These are phyloP conservation scores for Pythium sp. DNA, from an alignment of 352 stramenopile species.

Conservation along the genomic window DNA sequence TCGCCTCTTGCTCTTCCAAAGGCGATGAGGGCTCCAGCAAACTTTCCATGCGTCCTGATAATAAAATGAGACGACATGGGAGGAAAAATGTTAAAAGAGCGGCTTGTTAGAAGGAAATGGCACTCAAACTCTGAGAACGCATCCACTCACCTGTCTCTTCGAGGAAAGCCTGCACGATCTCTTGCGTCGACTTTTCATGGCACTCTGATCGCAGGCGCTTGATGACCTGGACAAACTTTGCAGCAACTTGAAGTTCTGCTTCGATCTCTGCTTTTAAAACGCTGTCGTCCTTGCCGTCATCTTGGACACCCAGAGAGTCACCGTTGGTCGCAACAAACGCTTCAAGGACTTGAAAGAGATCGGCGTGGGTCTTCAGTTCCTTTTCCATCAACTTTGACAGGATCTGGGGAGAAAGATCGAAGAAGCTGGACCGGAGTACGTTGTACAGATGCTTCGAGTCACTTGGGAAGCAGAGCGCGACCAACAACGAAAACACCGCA, in stretches of 20 bases:
- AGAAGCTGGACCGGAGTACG: constrained; percentile 61
- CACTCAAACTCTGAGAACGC: no score
- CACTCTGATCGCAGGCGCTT: constrained; percentile 41
- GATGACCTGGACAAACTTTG: constrained; percentile 40
- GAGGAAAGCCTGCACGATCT: constrained; percentile 65
- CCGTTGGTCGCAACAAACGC: constrained; percentile 40
- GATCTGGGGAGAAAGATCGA: constrained; percentile 50
- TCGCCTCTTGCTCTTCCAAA: constrained; percentile 49
- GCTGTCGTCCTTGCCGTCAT: background rate
- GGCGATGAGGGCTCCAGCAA: constrained; percentile 48
- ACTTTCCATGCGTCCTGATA: constrained; percentile 29
- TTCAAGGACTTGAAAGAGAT: constrained; percentile 53
- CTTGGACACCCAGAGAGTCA: constrained; percentile 13
- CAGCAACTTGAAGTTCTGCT: constrained; percentile 6
- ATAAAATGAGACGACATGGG: no score
- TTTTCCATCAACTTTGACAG: constrained; percentile 69
- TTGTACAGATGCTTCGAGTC: constrained; percentile 80
- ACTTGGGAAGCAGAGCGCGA: constrained; percentile 58
- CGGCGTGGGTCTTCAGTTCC: constrained; percentile 41
- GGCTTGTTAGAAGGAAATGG: no score
- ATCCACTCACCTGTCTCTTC: constrained; percentile 32
- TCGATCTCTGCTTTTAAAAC: background rate
- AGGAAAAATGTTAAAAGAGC: no score
- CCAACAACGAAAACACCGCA: constrained; percentile 61
- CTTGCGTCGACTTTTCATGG: constrained; percentile 45